A percentile compares a stretch with the other conserved stretches of the same genome.
Evolutionary conservation across 2,329 filamentous ascomycete genomes (phyloP).

Genomic region (Colletotrichum sp.): DNA sequence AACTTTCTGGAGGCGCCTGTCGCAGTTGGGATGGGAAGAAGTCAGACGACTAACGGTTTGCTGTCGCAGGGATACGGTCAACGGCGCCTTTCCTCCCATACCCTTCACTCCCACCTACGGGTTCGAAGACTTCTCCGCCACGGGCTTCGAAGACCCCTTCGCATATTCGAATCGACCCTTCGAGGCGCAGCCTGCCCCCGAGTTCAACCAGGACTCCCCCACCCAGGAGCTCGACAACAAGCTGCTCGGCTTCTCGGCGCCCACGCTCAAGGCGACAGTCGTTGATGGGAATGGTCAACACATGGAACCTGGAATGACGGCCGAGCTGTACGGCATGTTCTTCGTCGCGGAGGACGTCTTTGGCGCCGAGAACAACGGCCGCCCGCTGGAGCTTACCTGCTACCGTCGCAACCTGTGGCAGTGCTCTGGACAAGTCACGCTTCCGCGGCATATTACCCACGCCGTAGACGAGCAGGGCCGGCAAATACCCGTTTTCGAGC

Average conservation of each 20-base stretch:
- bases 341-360: constrained; percentile 85
- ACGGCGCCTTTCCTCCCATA: constrained; percentile 43
- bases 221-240: constrained; percentile 69
- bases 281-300: constrained; percentile 70
- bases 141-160: constrained; percentile 71
- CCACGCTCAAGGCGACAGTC: constrained; percentile 63
- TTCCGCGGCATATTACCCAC: constrained; percentile 75
- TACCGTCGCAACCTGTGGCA: constrained; percentile 96
- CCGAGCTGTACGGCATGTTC: constrained; percentile 88
- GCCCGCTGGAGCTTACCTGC: constrained; percentile 85
- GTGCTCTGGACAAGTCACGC: constrained; percentile 83
- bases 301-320: constrained; percentile 66
- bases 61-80: constrained; percentile 44
- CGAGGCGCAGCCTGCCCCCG: constrained; percentile 46
- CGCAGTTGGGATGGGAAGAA: constrained; percentile 9
- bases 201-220: constrained; percentile 52
- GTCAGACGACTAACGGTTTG: constrained; percentile 1
- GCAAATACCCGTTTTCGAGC: constrained; percentile 75
- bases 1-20: not conserved
- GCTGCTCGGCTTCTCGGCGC: constrained; percentile 75
- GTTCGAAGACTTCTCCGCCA: constrained; percentile 60
- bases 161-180: constrained; percentile 58
- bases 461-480: constrained; percentile 77
- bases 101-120: constrained; percentile 66
- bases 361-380: constrained; percentile 58